These are phyloP conservation scores for Dactylonectria macrodidyma DNA, from an alignment of 2,329 filamentous ascomycete genomes.

Conservation along the genomic window DNA sequence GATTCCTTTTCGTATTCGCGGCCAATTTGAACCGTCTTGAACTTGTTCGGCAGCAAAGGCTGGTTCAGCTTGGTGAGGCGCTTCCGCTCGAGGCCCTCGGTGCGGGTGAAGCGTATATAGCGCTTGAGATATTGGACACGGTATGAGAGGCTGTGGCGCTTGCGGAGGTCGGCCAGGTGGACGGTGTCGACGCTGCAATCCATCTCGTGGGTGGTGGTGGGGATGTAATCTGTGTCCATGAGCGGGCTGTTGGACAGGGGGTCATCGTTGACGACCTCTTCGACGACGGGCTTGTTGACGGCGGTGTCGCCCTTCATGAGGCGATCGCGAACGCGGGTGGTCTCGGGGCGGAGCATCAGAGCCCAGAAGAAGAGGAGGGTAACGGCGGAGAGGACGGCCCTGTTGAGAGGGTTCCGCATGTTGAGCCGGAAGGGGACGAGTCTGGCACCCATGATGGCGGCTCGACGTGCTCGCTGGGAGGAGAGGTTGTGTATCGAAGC, in stretches of 20 bases:
- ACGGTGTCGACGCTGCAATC: constrained; percentile 66
- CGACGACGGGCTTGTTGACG: constrained; percentile 48
- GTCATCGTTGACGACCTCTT: constrained; percentile 35
- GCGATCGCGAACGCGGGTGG: constrained; percentile 57
- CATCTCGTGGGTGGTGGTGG: constrained; percentile 54
- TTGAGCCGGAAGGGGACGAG: constrained; percentile 58
- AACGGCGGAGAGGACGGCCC: constrained; percentile 61
- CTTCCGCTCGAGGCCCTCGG: constrained; percentile 63
- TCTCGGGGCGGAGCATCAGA: constrained; percentile 57
- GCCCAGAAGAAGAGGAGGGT: constrained; percentile 59
- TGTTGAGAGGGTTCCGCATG: constrained; percentile 65
- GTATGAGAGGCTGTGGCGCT: constrained; percentile 64
- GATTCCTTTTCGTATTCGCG: constrained; percentile 58
- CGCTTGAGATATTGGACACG: constrained; percentile 70
- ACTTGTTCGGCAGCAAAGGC: constrained; percentile 62
- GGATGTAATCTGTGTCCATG: constrained; percentile 30
- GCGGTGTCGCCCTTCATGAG: constrained; percentile 52
- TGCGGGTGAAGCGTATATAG: constrained; percentile 66
- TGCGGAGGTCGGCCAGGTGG: constrained; percentile 61
- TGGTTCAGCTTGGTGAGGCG: constrained; percentile 66
- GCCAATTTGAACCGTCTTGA: constrained; percentile 64
- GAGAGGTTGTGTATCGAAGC: not conserved
- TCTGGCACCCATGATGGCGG: constrained; percentile 55
- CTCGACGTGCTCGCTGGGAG: not conserved
- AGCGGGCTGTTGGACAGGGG: constrained; percentile 37